Evolutionary conservation across 2,329 filamentous ascomycete species (phyloP).

Genomic region (Phaeosphaeriaceae sp.): DNA sequence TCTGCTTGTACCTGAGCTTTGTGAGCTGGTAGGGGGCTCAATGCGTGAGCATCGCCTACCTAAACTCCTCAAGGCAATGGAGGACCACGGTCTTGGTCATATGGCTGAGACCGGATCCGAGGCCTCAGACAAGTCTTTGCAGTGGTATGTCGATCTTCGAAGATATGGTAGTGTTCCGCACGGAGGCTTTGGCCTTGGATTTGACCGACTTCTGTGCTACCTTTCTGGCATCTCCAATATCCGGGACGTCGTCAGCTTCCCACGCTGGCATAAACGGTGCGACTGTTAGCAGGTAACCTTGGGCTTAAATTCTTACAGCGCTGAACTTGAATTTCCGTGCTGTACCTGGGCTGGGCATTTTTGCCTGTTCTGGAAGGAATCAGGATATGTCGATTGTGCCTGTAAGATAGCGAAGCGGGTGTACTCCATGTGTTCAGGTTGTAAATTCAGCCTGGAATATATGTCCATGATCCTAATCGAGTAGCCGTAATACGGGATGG

Average conservation of each 20-base stretch:
- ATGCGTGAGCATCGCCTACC: conserved; percentile 82
- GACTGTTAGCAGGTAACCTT: conserved; percentile 49
- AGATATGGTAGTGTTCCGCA: conserved; percentile 92
- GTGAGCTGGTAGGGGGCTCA: conserved; percentile 86
- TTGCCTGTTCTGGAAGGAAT: conserved; percentile 9
- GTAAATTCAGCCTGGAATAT: background rate
- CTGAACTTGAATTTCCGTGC: conserved; percentile 2
- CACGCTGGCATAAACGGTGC: conserved; percentile 69
- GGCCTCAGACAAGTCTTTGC: conserved; percentile 54
- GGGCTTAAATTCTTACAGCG: background rate
- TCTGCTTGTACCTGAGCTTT: conserved; percentile 81
- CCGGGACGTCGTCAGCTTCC: conserved; percentile 85
- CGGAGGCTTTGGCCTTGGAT: conserved; percentile 88
- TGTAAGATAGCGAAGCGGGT: conserved; percentile 22
- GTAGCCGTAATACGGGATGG: background rate
- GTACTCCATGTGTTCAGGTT: conserved; percentile 3
- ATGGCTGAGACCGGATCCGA: conserved; percentile 21
- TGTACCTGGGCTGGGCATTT: conserved; percentile 1
- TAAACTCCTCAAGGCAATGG: conserved; percentile 73
- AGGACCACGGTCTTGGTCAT: conserved; percentile 65
- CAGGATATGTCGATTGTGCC: conserved; percentile 18
- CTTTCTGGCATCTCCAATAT: conserved; percentile 81
- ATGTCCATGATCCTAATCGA: background rate
- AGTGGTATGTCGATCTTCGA: conserved; percentile 89
- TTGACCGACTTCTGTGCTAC: conserved; percentile 86